Evolutionary conservation across 352 stramenopile genomes (phyloP).

Genomic region (Phytophthora syringae): DNA sequence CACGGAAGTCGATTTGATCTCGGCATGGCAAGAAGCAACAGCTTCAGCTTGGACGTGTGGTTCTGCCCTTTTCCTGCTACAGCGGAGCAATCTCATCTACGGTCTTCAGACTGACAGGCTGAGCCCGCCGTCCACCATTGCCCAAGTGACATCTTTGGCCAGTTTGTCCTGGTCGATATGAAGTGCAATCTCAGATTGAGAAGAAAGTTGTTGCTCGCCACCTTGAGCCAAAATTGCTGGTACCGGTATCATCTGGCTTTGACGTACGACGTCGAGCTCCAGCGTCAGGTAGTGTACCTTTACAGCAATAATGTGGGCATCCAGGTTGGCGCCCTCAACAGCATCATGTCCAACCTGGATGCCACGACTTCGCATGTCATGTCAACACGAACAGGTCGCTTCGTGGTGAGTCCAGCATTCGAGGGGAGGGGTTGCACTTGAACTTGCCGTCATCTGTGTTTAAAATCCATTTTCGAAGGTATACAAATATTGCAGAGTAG

Average conservation of each 20-base stretch:
- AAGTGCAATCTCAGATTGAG: slow-evolving; percentile 20
- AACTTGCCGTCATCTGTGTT: too few species aligned
- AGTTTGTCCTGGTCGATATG: slow-evolving; percentile 27
- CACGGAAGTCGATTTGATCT: slow-evolving; percentile 6
- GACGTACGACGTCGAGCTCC: slow-evolving; percentile 32
- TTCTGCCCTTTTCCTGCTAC: slow-evolving; percentile 30
- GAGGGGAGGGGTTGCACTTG: too few species aligned
- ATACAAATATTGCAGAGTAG: not conserved
- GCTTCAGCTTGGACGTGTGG: slow-evolving; percentile 36
- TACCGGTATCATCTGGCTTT: slow-evolving; percentile 54
- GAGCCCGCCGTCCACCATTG: not conserved
- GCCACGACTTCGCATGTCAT: too few species aligned
- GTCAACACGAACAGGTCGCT: slow-evolving; percentile 37
- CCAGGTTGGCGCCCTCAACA: slow-evolving; percentile 20
- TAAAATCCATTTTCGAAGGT: too few species aligned
- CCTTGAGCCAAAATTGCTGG: slow-evolving; percentile 39
- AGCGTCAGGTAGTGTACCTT: slow-evolving; percentile 42
- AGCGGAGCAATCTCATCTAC: slow-evolving; percentile 7
- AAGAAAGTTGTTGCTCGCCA: slow-evolving; percentile 25
- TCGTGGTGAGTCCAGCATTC: too few species aligned
- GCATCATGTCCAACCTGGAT: too few species aligned
- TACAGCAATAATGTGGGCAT: slow-evolving; percentile 34
- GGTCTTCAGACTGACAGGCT: slow-evolving; percentile 23
- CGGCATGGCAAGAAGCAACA: not conserved
- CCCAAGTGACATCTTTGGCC: not conserved